Base-by-base conservation (phyloP, 441 rosid species). In the Omphalea diandra region DNA sequence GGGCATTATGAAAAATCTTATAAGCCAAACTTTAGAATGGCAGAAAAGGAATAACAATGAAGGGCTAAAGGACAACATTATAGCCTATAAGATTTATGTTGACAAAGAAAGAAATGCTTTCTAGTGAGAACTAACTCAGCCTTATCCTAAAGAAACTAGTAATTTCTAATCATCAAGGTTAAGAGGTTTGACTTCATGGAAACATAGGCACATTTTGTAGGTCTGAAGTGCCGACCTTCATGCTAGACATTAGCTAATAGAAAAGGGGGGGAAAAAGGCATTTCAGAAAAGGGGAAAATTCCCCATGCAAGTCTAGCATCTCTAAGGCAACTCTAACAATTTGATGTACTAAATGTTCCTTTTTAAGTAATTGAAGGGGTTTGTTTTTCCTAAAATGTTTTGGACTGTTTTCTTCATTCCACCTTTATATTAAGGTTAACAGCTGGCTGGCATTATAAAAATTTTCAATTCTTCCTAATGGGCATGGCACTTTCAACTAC, bases 1-100 rank as follows among this genome's bases (percentile, higher is more conserved):
- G 33, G 55, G 73, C 35, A 44, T 26, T 7, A 73, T 33, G 32
- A 26, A 5, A 60, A 14, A 53, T 35, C n/a, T 50, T 64, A 52
- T 11, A 12, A 26, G 2, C 56, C 26, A 60, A 32, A 32, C 20
- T 22, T 40, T 15, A n/a, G 22, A 33, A 35, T 5, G 3, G 10
- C 38, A 29, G 3, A 8, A 58, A 32, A 41, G 41, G 43, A 58
- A 12, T 8, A 65, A n/a, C 44, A 47, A 55, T 20, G 47, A 43
- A 55, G 27, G 41, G 46, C 64, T 33, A 58, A 7, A 43, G 55
- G 26, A 43, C 7, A 57, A 55, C 62, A 40, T 44, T 10, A 40
- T n/a, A 57, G 54, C 26, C 49, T 65, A 38, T 40, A 60, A 43
- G 24, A 70, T 50, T 27, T 52, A 29, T 2, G 10, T 1, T 8